Conservation (phyloP, 2,329 filamentous ascomycete genomes). For the Biscogniauxia marginata region DNA sequence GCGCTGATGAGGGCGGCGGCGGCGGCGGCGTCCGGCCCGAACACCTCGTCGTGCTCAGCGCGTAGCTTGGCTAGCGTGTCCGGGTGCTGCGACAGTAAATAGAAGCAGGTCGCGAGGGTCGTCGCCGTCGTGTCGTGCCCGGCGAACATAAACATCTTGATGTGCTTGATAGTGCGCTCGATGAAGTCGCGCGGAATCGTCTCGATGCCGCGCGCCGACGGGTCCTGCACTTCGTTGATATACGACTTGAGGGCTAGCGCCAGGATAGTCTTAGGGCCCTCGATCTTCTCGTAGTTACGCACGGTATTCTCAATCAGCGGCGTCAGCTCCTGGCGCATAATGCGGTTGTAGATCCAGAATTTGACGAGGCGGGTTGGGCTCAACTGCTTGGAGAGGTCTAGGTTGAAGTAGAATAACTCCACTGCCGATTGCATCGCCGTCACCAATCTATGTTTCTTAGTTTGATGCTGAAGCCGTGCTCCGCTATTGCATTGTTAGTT, state of each 20-base stretch:
- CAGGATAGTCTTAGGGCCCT: conserved; percentile 29
- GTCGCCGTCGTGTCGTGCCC: conserved; percentile 35
- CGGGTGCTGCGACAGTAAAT: conserved; percentile 25
- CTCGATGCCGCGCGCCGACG: conserved; percentile 5
- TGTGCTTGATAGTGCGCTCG: conserved; percentile 24
- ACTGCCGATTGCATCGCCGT: conserved; percentile 20
- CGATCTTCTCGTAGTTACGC: conserved; percentile 23
- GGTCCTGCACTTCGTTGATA: conserved; percentile 16
- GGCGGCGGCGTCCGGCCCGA: conserved; percentile 40
- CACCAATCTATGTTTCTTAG: conserved; percentile 16
- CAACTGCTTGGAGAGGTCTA: conserved; percentile 17
- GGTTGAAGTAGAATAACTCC: conserved; percentile 17
- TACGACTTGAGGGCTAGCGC: conserved; percentile 29
- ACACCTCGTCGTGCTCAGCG: conserved; percentile 39
- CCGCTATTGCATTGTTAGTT: conserved; percentile 17
- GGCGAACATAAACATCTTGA: conserved; percentile 34
- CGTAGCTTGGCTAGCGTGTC: conserved; percentile 22
- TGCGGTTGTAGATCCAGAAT: conserved; percentile 28
- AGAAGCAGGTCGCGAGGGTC: conserved; percentile 27
- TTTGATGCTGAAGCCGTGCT: conserved; percentile 19
- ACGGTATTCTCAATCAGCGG: conserved; percentile 27
- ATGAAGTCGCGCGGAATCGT: conserved; percentile 21
- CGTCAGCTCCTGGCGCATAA: conserved; percentile 25
- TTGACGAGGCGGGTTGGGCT: conserved; percentile 22
- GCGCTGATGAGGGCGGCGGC: conserved; percentile 39